These are phyloP conservation scores for Naumovozyma dairenensis DNA, from an alignment of 805 yeast genomes.

Conservation along the genomic window DNA sequence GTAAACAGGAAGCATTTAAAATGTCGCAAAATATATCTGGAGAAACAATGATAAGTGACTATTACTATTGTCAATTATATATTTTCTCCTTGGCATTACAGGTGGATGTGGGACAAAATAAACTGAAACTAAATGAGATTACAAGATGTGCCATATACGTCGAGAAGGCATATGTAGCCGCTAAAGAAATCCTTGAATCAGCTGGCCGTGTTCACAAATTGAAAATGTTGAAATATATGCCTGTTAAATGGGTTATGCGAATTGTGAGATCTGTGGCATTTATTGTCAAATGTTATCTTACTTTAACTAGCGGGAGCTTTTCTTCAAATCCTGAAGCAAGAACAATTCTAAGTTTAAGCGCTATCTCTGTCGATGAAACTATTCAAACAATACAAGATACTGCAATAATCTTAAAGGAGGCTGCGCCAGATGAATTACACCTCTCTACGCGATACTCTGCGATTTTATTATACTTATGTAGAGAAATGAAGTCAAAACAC, in stretches of 20 bases:
- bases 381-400: slow-evolving; percentile 57
- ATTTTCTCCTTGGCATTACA: slow-evolving; percentile 72
- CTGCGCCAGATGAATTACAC: slow-evolving; percentile 85
- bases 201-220: slow-evolving; percentile 61
- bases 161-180: slow-evolving; percentile 73
- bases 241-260: slow-evolving; percentile 85
- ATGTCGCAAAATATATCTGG: slow-evolving; percentile 39
- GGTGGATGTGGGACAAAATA: slow-evolving; percentile 31
- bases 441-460: slow-evolving; percentile 72
- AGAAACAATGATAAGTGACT: slow-evolving; percentile 73
- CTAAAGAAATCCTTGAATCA: slow-evolving; percentile 64
- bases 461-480: slow-evolving; percentile 63
- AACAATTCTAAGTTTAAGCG: slow-evolving; percentile 46
- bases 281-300: slow-evolving; percentile 73
- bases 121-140: slow-evolving; percentile 56
- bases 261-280: slow-evolving; percentile 84
- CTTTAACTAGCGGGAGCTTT: slow-evolving; percentile 36
- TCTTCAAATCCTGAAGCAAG: slow-evolving; percentile 32
- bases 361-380: slow-evolving; percentile 64
- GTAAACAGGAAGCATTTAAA: slow-evolving; percentile 27
- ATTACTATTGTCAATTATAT: slow-evolving; percentile 73
- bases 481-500: slow-evolving; percentile 48
- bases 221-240: slow-evolving; percentile 63
- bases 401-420: slow-evolving; percentile 64
- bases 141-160: slow-evolving; percentile 67